These are phyloP conservation scores for Glycyrrhiza uralensis DNA, from an alignment of 306 rosid genomes.

Conservation along the genomic window DNA sequence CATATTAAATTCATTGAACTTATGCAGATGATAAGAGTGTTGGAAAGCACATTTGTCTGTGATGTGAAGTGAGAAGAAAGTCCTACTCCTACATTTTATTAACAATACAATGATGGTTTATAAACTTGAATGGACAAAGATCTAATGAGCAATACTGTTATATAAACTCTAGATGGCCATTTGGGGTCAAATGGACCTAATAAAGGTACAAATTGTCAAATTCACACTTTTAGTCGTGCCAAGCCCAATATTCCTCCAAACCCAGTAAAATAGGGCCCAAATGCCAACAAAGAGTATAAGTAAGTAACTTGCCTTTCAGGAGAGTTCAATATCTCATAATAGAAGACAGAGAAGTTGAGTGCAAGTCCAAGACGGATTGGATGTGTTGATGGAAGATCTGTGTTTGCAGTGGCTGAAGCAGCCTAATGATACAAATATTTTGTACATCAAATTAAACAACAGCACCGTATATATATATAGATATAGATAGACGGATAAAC, in stretches of 20 bases:
- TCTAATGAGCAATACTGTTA: not conserved
- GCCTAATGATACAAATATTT: slow-evolving; percentile 42
- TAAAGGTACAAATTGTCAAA: not conserved
- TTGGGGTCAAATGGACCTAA: not conserved
- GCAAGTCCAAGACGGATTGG: slow-evolving; percentile 98
- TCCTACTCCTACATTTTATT: not conserved
- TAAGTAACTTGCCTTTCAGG: slow-evolving; percentile 62
- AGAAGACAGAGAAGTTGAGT: slow-evolving; percentile 91
- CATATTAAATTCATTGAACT: slow-evolving; percentile 1
- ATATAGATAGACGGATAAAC: not conserved
- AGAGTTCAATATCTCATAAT: slow-evolving; percentile 93
- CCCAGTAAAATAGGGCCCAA: not conserved
- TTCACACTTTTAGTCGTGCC: not conserved
- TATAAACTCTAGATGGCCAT: not conserved
- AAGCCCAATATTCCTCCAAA: not conserved
- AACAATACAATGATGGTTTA: not conserved
- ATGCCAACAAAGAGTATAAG: not conserved
- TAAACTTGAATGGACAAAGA: not conserved
- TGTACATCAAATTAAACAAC: slow-evolving; percentile 18
- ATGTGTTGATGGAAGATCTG: slow-evolving; percentile 89
- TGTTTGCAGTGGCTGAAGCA: slow-evolving; percentile 74
- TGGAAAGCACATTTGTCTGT: not conserved
- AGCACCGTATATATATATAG: not conserved
- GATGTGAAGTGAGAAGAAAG: not conserved
- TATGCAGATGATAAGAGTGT: not conserved